These are phyloP conservation scores for Paxillus rubicundulus DNA, from an alignment of 768 basidiomycete genomes.

Conservation along the genomic window DNA sequence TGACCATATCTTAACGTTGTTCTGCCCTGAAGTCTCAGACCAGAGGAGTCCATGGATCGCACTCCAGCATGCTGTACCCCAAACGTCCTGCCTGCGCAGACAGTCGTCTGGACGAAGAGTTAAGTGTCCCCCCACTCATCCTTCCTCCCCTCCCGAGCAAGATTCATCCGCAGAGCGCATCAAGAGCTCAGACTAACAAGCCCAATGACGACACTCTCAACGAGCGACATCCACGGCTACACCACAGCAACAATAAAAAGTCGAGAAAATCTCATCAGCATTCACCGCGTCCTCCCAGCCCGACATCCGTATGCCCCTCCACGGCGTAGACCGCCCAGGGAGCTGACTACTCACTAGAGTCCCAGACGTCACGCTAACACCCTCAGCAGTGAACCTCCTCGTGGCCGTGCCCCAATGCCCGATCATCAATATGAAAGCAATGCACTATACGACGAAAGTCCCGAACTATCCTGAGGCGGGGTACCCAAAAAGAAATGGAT, in stretches of 20 bases:
- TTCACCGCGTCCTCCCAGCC: neutral
- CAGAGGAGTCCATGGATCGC: no score
- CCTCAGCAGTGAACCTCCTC: neutral
- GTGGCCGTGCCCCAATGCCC: conserved; percentile 5
- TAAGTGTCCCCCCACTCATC: neutral
- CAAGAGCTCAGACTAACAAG: conserved; percentile 1
- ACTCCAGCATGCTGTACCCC: neutral
- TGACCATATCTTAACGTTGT: no score
- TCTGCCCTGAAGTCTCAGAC: no score
- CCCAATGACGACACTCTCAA: neutral
- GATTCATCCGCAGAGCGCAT: neutral
- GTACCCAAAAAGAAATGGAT: neutral
- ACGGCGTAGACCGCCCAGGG: neutral
- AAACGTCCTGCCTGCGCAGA: neutral
- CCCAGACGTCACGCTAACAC: conserved; percentile 8
- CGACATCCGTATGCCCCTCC: neutral
- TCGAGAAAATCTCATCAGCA: neutral
- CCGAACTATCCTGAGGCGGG: neutral
- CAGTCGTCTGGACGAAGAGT: neutral
- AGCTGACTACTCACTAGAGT: conserved; percentile 8
- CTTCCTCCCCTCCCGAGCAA: neutral
- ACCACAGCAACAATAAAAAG: neutral
- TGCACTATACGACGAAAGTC: conserved; percentile 1
- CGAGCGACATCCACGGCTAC: conserved; percentile 7
- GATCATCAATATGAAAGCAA: conserved; percentile 25